Conservation (phyloP, 129 eudicot genomes). For the carrot (Daucus carota) region DNA sequence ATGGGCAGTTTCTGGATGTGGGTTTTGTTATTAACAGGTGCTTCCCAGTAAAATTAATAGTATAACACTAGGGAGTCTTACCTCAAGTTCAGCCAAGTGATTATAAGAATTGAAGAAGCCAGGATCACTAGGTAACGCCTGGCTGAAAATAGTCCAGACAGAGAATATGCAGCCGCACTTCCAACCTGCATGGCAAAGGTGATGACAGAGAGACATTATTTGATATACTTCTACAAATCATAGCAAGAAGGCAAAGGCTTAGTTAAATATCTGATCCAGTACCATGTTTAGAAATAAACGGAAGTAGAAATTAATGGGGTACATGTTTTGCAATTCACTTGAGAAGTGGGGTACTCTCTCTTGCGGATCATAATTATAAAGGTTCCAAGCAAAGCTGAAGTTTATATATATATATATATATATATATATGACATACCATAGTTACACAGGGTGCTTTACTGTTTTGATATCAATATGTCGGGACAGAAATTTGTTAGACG, state of each 20-base stretch:
- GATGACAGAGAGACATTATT: not conserved
- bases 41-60: not conserved
- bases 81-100: constrained; percentile 97
- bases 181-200: constrained; percentile 50
- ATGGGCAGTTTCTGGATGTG: not conserved
- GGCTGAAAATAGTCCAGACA: constrained; percentile 62
- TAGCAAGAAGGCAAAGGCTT: not conserved
- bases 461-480: not conserved
- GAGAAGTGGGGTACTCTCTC: not conserved
- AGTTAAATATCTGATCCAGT: not conserved
- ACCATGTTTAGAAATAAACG: not conserved
- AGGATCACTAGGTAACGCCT: constrained; percentile 48
- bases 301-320: not conserved
- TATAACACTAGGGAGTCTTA: constrained; percentile 6
- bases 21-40: not conserved
- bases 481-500: not conserved
- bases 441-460: not conserved
- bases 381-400: not conserved
- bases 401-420: not conserved
- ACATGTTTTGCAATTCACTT: not conserved
- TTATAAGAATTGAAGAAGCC: constrained; percentile 62
- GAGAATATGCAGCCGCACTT: constrained; percentile 74
- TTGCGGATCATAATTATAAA: not conserved
- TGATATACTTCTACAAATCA: not conserved
- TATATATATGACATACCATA: not conserved